A percentile compares a stretch with the other conserved stretches of the same genome.
phyloP scores from a whole-genome alignment of 306 rosid genomes.

The Rubus parviflorus region DNA sequence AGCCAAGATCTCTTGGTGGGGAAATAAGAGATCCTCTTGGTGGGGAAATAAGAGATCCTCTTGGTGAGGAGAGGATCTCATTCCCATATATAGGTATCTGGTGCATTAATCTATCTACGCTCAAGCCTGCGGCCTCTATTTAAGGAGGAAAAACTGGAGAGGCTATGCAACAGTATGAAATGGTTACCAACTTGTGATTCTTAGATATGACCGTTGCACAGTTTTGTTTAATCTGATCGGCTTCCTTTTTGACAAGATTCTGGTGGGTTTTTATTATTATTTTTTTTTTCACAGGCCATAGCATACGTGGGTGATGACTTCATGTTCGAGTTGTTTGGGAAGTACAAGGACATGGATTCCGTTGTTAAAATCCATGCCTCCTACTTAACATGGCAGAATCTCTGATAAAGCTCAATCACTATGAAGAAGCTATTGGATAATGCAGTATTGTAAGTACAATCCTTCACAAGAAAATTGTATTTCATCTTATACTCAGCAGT shows the following conservation, averaged over 20 bases:
- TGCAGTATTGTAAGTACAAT: conserved; percentile 63
- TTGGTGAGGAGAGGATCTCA: too few relatives aligned
- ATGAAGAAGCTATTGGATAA: conserved; percentile 78
- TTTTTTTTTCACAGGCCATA: conserved; percentile 51
- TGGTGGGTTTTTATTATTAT: background rate
- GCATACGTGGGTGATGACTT: conserved; percentile 86
- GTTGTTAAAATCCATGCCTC: conserved; percentile 92
- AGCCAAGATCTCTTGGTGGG: too few relatives aligned
- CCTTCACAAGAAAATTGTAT: background rate
- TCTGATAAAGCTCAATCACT: conserved; percentile 71
- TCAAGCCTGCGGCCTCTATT: conserved; percentile 30
- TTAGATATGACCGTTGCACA: conserved; percentile 17
- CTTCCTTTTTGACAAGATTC: conserved; percentile 16
- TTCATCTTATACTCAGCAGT: background rate
- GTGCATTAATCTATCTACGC: background rate
- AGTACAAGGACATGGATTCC: conserved; percentile 78
- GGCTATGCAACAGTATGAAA: conserved; percentile 96
- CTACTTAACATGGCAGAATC: conserved; percentile 69
- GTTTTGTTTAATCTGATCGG: background rate
- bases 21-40: too few relatives aligned
- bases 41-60: too few relatives aligned
- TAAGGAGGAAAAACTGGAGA: conserved; percentile 79
- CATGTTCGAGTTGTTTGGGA: conserved; percentile 90
- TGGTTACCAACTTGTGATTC: conserved; percentile 54
- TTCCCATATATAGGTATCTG: background rate